phyloP scores from a whole-genome alignment of 1,284 basidiomycete species.

The Pseudomicrostroma phylloplanum region DNA sequence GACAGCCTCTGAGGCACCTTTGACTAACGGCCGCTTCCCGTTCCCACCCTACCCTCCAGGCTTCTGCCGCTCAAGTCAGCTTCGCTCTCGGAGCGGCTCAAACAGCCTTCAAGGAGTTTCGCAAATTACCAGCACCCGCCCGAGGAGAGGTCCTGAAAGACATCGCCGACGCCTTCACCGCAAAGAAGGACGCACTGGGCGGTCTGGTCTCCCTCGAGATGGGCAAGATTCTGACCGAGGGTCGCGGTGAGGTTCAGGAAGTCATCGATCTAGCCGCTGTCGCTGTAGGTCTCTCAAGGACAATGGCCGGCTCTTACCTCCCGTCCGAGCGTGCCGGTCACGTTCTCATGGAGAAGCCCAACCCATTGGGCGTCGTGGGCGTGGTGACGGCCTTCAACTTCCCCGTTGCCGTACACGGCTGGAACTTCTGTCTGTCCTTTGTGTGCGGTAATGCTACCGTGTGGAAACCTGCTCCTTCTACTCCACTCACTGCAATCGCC shows the following conservation, averaged over 20 bases:
- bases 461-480: no score
- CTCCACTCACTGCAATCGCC: no score
- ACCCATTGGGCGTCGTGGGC: no score
- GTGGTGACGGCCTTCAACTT: no score
- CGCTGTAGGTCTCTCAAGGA: conserved; percentile 75
- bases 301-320: conserved; percentile 61
- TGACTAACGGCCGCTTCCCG: no score
- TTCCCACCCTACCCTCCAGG: no score
- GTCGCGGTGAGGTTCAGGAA: conserved; percentile 86
- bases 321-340: conserved; percentile 32
- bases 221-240: conserved; percentile 89
- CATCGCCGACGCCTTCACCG: conserved; percentile 72
- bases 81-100: conserved; percentile 58
- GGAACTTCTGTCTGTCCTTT: no score
- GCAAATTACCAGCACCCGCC: conserved; percentile 74
- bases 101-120: conserved; percentile 66
- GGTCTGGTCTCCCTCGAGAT: conserved; percentile 67
- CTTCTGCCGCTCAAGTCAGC: no score
- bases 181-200: conserved; percentile 74
- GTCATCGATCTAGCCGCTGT: conserved; percentile 84
- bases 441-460: no score
- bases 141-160: conserved; percentile 82
- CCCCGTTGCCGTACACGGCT: no score
- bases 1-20: no score
- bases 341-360: no score